These are phyloP conservation scores for Orbilia quercus DNA, from an alignment of 2,329 filamentous ascomycete species.

Conservation along the genomic window DNA sequence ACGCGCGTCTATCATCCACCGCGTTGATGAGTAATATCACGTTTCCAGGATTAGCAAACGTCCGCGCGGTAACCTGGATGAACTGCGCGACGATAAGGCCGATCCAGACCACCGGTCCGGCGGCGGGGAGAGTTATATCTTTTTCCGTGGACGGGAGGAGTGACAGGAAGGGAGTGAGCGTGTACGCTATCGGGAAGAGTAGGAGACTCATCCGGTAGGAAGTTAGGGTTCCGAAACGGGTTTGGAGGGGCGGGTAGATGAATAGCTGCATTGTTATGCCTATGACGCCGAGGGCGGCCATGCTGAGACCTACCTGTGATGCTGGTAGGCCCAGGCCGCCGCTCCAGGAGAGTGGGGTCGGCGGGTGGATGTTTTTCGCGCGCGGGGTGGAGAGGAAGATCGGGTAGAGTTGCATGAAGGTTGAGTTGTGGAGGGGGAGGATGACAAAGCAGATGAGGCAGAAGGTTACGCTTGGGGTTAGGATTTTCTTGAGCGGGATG, in stretches of 20 bases:
- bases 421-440: constrained; percentile 78
- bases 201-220: constrained; percentile 76
- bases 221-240: constrained; percentile 74
- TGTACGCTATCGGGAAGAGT: constrained; percentile 77
- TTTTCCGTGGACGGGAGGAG: constrained; percentile 70
- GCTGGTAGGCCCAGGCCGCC: constrained; percentile 81
- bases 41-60: constrained; percentile 72
- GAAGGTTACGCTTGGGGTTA: constrained; percentile 69
- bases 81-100: constrained; percentile 73
- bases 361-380: constrained; percentile 64
- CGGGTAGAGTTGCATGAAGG: constrained; percentile 80
- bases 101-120: constrained; percentile 72
- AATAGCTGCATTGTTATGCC: constrained; percentile 79
- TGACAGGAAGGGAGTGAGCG: constrained; percentile 76
- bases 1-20: constrained; percentile 70
- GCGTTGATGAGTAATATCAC: constrained; percentile 73
- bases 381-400: constrained; percentile 80
- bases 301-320: constrained; percentile 77
- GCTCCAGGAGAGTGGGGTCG: constrained; percentile 72
- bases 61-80: constrained; percentile 78
- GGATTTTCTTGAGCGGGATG: constrained; percentile 67
- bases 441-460: constrained; percentile 74
- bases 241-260: constrained; percentile 76
- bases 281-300: constrained; percentile 79
- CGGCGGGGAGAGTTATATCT: constrained; percentile 66